Evolutionary conservation across 2,329 filamentous ascomycete genomes (phyloP).

Genomic region (Fusarium caatingaense): DNA sequence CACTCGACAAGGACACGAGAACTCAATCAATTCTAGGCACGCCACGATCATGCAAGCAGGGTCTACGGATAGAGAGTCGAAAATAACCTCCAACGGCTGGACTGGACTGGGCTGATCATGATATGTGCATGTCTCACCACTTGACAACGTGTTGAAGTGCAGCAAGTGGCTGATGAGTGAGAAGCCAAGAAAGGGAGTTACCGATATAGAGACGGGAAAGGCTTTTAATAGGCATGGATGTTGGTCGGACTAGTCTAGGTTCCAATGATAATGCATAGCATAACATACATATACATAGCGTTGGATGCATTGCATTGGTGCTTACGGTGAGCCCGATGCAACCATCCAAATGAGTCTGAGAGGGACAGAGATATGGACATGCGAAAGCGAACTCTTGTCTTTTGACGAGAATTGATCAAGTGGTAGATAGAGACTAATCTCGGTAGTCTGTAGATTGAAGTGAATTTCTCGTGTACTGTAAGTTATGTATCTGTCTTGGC

Average conservation of each 20-base stretch:
- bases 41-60: conserved; percentile 12
- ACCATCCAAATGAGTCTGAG: conserved; percentile 22
- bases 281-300: not conserved
- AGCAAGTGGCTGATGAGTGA: conserved; percentile 11
- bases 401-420: not conserved
- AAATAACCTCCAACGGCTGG: not conserved
- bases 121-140: conserved; percentile 30
- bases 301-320: not conserved
- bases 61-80: conserved; percentile 7
- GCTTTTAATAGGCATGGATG: conserved; percentile 10
- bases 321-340: conserved; percentile 34
- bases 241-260: not conserved
- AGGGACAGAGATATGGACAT: not conserved
- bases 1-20: not conserved
- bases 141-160: conserved; percentile 4
- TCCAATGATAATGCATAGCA: conserved; percentile 6
- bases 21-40: not conserved
- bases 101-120: not conserved
- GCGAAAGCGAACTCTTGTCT: not conserved
- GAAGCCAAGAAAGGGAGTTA: conserved; percentile 7
- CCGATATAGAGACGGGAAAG: conserved; percentile 22
- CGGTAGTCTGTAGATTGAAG: not conserved
- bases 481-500: not conserved
- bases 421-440: not conserved
- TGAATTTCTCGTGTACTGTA: not conserved